Percentiles rank a stretch among this genome's conserved stretches.
Evolutionary conservation across 2,329 filamentous ascomycete genomes (phyloP).

Genomic region (Phoma sp.): DNA sequence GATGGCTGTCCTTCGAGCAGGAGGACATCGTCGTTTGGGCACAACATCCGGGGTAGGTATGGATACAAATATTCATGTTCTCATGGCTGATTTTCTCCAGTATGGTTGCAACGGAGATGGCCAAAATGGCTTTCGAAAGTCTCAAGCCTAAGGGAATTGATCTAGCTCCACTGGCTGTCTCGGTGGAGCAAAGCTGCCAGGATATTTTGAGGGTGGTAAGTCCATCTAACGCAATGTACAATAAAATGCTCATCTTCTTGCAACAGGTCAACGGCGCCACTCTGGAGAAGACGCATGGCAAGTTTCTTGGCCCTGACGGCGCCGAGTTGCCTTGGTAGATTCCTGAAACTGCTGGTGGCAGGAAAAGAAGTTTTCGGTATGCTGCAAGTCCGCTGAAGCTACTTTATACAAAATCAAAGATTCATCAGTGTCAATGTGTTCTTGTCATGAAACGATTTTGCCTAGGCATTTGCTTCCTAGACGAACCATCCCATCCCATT

Average conservation of each 20-base stretch:
- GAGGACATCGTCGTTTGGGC: slow-evolving; percentile 21
- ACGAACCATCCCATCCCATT: neutral
- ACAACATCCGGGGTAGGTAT: slow-evolving; percentile 26
- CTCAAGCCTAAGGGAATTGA: slow-evolving; percentile 13
- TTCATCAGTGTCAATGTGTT: too few relatives aligned
- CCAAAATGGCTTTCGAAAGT: slow-evolving; percentile 1
- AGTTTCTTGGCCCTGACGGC: slow-evolving; percentile 17
- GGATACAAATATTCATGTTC: too few relatives aligned
- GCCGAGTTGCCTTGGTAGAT: slow-evolving; percentile 22
- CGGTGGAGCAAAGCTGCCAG: slow-evolving; percentile 16
- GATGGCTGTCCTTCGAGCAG: slow-evolving; percentile 26
- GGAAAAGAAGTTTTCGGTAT: too few relatives aligned
- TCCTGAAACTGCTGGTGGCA: too few relatives aligned
- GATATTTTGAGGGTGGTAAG: slow-evolving; percentile 13
- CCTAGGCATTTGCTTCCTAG: neutral
- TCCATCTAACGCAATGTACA: neutral
- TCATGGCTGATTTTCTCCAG: neutral
- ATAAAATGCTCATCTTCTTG: neutral
- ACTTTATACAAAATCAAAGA: too few relatives aligned
- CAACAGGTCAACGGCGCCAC: slow-evolving; percentile 21
- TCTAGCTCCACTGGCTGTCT: neutral
- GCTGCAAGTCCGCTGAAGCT: too few relatives aligned
- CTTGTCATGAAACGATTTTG: too few relatives aligned
- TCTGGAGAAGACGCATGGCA: slow-evolving; percentile 13
- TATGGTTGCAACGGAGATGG: slow-evolving; percentile 17